Base-by-base conservation (phyloP, 2,329 filamentous ascomycete species). In the Nemania sp. region DNA sequence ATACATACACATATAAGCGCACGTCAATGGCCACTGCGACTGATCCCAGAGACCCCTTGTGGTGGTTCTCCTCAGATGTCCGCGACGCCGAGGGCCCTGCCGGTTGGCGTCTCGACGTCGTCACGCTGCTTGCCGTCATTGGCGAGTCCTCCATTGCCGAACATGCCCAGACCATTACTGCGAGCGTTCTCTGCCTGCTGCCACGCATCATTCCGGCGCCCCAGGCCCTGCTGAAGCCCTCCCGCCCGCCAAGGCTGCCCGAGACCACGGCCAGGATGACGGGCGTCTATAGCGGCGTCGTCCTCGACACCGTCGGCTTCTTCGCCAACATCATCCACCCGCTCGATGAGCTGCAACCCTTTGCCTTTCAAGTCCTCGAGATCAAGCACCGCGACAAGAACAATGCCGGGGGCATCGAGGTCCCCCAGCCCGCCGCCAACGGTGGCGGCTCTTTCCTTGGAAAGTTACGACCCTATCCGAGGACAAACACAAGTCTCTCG, bases 181-280 rank as follows among this genome's bases (percentile, higher is more conserved):
- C 84, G n/a, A 84, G 83, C 10, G 77, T 79, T 62, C 77, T 84
- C 35, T 85, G 83, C 65, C 78, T 84, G 40, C 76, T 87, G 3
- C 86, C 86, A 29, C 81, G 85, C 50, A 79, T 88, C 53, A 80
- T 88, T 29, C 86, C 85, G 9, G 86, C 86, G 1, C 85, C 86
- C 0, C 85, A 88, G 72, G 83, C 83, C 48, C 77, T 88, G n/a
- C 75, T 88, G 48, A 84, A 83, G 60, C 79, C 84, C 10, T 75
- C 77, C 20, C 80, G 85, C 2, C 83, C 83, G 7, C 76, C 75
- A 29, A 79, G 84, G 46, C 80, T 88, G 69, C 85, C 85, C 46
- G 79, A 83, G 63, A 78, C 80, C 15, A 75, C 78, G 15, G 83
- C 83, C 42, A 80, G 80, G 54, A 82, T 87, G 68, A 80, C 81